Base-by-base conservation (phyloP, 2,329 filamentous ascomycete species). In the Pseudogymnoascus verrucosus region DNA sequence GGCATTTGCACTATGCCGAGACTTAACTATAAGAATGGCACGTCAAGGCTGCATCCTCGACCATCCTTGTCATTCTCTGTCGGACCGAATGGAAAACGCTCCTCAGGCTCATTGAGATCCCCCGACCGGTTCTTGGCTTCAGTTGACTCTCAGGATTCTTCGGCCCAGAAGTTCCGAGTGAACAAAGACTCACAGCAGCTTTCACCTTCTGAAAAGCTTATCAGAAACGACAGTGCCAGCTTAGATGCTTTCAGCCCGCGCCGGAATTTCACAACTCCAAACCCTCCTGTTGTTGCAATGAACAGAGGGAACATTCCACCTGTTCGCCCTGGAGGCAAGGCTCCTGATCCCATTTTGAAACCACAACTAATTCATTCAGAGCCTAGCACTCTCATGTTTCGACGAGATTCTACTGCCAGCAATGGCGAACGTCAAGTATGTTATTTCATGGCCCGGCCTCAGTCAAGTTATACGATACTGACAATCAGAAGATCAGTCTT, bases 91-190 rank as follows among this genome's bases (percentile, higher is more conserved):
- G 64, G 61, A 16, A 66, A 62, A 19, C 59, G 39, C 16, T 68
- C 67, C 1, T 57, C 51, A 2, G 61, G 66, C 11, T 71, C 68
- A n/a, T 28, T 68, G 10, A 65, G 67, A 61, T 65, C 77, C 10
- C 80, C 80, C 21, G 86, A 89, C 72, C 79, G 86, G 28, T 89
- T 87, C 70, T 80, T 88, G 51, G 59, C 34, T 19, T 61, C 59
- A 14, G 59, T 61, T 19, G 59, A 40, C 39, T 6, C 4, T 4
- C 73, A 75, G 21, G 69, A 74, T 37, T 74, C 78, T 14, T 74
- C 78, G 23, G 77, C 65, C 14, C 64, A 82, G 62, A 80, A 77
- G 57, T 86, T 83, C 67, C 79, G 78, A 64, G 68, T 84, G 31
- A 80, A 78, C 67, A 85, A 82, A 68, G 73, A 77, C 57, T 74